Base-by-base conservation (phyloP, 441 rosid genomes). In the Croton laevigatus region DNA sequence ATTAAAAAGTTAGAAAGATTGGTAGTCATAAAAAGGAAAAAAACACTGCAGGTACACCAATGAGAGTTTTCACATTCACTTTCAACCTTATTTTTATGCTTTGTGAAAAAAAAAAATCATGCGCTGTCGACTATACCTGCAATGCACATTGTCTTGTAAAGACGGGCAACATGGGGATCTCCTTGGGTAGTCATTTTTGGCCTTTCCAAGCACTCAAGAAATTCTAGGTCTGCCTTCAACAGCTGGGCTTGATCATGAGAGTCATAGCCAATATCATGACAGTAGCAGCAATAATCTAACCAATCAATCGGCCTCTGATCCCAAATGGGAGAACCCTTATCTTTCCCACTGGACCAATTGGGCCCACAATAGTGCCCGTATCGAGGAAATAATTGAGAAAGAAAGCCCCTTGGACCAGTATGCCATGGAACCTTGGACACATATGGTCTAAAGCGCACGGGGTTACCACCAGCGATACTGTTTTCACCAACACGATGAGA, bases 341-440 rank as follows among this genome's bases (percentile, higher is more conserved):
- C 87, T 78, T 94, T 94, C 65, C 98, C 99, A 68, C 99, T 94
- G 0, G 99, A 94, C 99, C 99, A 94, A 38, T 94, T 94, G 0
- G 99, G 99, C 22, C 98, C 99, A 76, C 99, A 94, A 69, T 94
- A 94, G 81, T 94, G 91, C 40, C 97, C 99, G 27, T 92, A 92
- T 12, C 98, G 81, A n/a, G 99, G 99, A 72, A 94, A 94, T 62
- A 94, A 81, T 81, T 88, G 93, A 32, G 98, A 94, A 61, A 94
- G 93, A 78, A 88, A 79, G 46, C 91, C 98, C 71, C 99, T 88
- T 4, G 89, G 75, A 40, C 98, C 98, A 1, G 91, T 87, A 76
- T 94, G 99, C 99, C 99, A 94, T 0, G 99, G 99, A 71, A 92
- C 93, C 85, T 94, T 94, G 0, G 89, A 90, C 44, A 91, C 96